Conservation (phyloP, 768 basidiomycete genomes). For the Hemileccinum rubropunctum region DNA sequence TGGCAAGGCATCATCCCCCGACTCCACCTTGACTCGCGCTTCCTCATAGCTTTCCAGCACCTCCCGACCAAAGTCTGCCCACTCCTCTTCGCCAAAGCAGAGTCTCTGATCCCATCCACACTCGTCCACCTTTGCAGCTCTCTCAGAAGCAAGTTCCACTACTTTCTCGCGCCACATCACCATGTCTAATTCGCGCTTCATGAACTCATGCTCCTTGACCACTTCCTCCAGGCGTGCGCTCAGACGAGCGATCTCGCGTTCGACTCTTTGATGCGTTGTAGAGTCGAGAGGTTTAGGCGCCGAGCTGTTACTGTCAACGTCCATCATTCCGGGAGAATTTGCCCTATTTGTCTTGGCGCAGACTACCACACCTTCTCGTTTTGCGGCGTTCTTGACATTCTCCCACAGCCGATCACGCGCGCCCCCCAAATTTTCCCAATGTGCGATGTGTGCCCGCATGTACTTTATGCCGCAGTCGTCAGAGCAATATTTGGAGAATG, state of each 20-base stretch:
- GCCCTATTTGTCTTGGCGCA: slow-evolving; percentile 34
- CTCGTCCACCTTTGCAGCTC: slow-evolving; percentile 59
- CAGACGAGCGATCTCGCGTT: slow-evolving; percentile 57
- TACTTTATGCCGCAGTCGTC: slow-evolving; percentile 80
- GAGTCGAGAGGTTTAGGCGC: slow-evolving; percentile 23
- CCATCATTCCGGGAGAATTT: slow-evolving; percentile 24
- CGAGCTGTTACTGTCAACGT: slow-evolving; percentile 10
- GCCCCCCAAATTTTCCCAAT: slow-evolving; percentile 61
- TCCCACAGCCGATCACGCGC: slow-evolving; percentile 70
- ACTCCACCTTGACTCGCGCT: slow-evolving; percentile 34
- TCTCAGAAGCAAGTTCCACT: slow-evolving; percentile 61
- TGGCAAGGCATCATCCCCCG: slow-evolving; percentile 38
- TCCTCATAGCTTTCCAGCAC: slow-evolving; percentile 72
- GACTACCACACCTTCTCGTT: slow-evolving; percentile 68
- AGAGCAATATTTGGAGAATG: slow-evolving; percentile 89
- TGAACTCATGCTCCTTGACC: slow-evolving; percentile 56
- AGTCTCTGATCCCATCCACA: slow-evolving; percentile 92
- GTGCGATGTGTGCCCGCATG: slow-evolving; percentile 62
- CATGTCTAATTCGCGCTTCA: slow-evolving; percentile 68
- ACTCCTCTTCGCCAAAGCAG: slow-evolving; percentile 80
- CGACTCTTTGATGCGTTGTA: slow-evolving; percentile 44
- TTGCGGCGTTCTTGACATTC: slow-evolving; percentile 64
- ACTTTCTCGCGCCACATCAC: slow-evolving; percentile 69
- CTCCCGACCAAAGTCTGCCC: slow-evolving; percentile 61
- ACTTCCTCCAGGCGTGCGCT: slow-evolving; percentile 54